phyloP scores from a whole-genome alignment of 805 yeast genomes.

The Scheffersomyces stipitis region DNA sequence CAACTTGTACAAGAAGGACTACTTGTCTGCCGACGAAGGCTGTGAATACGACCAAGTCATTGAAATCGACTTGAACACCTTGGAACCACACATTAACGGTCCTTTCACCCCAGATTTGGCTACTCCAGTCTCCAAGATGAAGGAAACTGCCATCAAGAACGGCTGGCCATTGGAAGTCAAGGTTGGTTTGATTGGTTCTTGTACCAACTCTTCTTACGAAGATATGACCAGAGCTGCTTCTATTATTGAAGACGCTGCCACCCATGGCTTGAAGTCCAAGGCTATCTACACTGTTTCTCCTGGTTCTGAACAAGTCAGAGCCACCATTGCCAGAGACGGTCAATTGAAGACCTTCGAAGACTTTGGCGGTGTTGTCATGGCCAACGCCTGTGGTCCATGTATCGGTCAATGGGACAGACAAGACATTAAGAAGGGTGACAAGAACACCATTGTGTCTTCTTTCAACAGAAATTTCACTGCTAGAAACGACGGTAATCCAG shows the following conservation, averaged over 20 bases:
- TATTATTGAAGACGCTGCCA: conserved; percentile 81
- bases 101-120: conserved; percentile 98
- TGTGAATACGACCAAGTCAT: conserved; percentile 90
- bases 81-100: conserved; percentile 96
- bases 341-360: conserved; percentile 75
- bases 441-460: conserved; percentile 94
- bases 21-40: conserved; percentile 80
- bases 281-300: conserved; percentile 91
- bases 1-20: conserved; percentile 54
- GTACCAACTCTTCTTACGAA: conserved; percentile 97
- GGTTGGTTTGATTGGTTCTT: conserved; percentile 96
- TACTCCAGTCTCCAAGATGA: conserved; percentile 85
- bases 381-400: conserved; percentile 99
- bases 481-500: conserved; percentile 97
- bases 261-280: conserved; percentile 86
- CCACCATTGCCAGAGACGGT: conserved; percentile 95
- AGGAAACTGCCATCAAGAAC: conserved; percentile 64
- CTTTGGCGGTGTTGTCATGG: conserved; percentile 88
- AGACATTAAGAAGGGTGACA: conserved; percentile 88
- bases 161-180: conserved; percentile 85
- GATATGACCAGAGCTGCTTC: conserved; percentile 97
- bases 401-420: conserved; percentile 99
- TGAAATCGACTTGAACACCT: conserved; percentile 80
- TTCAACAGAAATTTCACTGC: conserved; percentile 98
- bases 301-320: conserved; percentile 97